Evolutionary conservation across 2,329 filamentous ascomycete species (phyloP).

Genomic region (Neonectria faginata): DNA sequence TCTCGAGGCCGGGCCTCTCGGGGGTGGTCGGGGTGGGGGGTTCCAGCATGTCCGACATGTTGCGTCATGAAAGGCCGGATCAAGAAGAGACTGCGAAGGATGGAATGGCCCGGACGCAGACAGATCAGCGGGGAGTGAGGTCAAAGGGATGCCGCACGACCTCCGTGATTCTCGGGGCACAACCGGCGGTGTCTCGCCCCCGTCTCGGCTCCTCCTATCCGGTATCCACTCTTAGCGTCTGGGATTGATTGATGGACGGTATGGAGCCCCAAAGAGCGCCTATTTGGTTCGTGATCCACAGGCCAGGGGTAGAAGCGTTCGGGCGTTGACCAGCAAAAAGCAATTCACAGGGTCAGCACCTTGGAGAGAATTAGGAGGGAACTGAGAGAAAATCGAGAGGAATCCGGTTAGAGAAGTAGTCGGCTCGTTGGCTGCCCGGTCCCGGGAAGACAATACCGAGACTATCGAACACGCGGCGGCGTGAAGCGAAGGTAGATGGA

Average conservation of each 20-base stretch:
- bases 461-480: constrained; percentile 29
- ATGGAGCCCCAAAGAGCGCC: constrained; percentile 21
- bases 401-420: neutral
- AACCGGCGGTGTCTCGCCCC: constrained; percentile 40
- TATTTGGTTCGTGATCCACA: constrained; percentile 20
- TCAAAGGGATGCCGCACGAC: constrained; percentile 33
- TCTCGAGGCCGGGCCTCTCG: constrained; percentile 44
- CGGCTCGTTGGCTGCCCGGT: neutral
- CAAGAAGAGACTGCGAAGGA: neutral
- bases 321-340: constrained; percentile 11
- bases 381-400: neutral
- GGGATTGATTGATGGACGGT: constrained; percentile 17
- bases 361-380: neutral
- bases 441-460: constrained; percentile 16
- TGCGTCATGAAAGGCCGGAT: constrained; percentile 7
- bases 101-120: constrained; percentile 2
- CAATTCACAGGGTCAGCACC: neutral
- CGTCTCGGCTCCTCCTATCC: constrained; percentile 44
- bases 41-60: constrained; percentile 49
- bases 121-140: constrained; percentile 23
- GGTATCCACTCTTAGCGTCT: constrained; percentile 43
- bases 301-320: constrained; percentile 20
- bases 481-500: constrained; percentile 32
- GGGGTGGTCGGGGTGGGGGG: constrained; percentile 40
- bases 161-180: constrained; percentile 42